Percentiles rank a stretch among this genome's conserved stretches.
Conservation (phyloP, 768 basidiomycete species). For the Agaricus sinodeliciosus region DNA sequence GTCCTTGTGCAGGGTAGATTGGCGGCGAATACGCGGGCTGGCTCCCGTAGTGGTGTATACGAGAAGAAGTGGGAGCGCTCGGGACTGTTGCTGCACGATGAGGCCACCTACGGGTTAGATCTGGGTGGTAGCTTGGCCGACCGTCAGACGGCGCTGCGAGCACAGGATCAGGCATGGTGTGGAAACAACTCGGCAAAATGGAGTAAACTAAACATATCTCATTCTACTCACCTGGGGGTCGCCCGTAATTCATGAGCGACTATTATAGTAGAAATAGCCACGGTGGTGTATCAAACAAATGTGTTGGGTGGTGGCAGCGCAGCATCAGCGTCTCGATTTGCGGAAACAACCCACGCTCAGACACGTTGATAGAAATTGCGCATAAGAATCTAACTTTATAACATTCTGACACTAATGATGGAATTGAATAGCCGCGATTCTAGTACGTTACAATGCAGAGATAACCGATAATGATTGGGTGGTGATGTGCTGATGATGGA, state of each 20-base stretch:
- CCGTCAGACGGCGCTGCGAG: not conserved
- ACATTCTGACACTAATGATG: not conserved
- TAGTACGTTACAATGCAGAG: conserved; percentile 12
- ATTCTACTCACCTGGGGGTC: not conserved
- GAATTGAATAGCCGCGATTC: conserved; percentile 4
- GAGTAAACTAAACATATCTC: not conserved
- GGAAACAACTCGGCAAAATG: not conserved
- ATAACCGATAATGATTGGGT: conserved; percentile 29
- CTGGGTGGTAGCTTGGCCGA: not conserved
- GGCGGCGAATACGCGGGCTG: conserved; percentile 16
- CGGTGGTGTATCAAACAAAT: not conserved
- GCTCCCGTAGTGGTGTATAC: conserved; percentile 6
- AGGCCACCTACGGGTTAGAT: conserved; percentile 6
- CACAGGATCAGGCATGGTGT: not conserved
- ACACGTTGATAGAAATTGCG: not conserved
- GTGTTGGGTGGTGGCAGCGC: not conserved
- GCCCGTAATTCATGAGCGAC: not conserved
- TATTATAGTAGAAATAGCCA: not conserved
- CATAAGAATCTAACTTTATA: not conserved
- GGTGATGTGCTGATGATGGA: conserved; percentile 29
- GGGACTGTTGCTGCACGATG: conserved; percentile 9
- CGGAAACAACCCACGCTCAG: conserved; percentile 6
- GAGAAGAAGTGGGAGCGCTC: not conserved
- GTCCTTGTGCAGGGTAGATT: conserved; percentile 21
- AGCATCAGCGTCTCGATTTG: conserved; percentile 1